Percentiles rank a stretch among this genome's conserved stretches.
Conservation (phyloP, 768 basidiomycete species). For the Russula virescens region DNA sequence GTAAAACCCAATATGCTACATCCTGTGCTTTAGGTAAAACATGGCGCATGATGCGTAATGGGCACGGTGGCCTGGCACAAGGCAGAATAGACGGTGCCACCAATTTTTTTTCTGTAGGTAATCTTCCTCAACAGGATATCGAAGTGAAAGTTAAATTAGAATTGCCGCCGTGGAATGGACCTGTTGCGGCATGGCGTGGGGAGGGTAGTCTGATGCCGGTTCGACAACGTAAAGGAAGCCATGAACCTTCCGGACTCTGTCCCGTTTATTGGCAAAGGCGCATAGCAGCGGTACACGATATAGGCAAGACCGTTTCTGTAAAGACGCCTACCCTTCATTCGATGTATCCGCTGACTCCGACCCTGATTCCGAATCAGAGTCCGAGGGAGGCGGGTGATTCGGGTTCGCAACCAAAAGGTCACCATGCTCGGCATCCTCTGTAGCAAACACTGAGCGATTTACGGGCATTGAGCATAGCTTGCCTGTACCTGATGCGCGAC, state of each 20-base stretch:
- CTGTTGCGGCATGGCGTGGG: not conserved
- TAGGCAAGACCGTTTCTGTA: not conserved
- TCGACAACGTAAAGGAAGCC: conserved; percentile 14
- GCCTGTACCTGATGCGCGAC: conserved; percentile 46
- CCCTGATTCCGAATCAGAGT: not conserved
- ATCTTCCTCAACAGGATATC: too few species aligned
- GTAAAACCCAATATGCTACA: too few species aligned
- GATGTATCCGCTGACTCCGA: conserved; percentile 4
- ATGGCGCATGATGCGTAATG: too few species aligned
- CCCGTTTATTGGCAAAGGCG: not conserved
- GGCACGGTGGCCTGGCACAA: too few species aligned
- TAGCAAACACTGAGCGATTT: not conserved
- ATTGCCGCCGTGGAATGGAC: not conserved
- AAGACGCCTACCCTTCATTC: not conserved
- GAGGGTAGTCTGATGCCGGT: not conserved
- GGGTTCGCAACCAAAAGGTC: conserved; percentile 22
- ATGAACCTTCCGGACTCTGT: not conserved
- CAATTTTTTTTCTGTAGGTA: not conserved
- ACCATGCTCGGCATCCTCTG: not conserved
- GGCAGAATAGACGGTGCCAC: not conserved
- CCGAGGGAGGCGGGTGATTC: conserved; percentile 9
- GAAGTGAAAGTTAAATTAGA: not conserved
- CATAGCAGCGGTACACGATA: not conserved
- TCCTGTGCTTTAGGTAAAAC: too few species aligned
- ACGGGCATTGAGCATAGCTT: not conserved